Evolutionary conservation across 108 stramenopile genomes (phyloP).

Genomic region (Bacterosira constricta): DNA sequence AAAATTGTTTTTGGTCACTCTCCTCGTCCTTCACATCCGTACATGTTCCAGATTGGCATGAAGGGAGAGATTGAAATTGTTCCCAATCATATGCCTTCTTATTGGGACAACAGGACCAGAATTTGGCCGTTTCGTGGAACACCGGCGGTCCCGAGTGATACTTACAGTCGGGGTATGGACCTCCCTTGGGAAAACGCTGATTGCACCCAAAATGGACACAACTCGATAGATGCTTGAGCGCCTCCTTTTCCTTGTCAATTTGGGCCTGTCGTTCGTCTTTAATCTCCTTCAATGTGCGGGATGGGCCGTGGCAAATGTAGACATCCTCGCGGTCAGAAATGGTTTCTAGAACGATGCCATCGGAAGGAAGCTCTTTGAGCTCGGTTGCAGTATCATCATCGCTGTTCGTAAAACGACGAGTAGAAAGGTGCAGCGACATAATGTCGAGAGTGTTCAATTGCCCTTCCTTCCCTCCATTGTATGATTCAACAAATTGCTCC

Average conservation of each 20-base stretch:
- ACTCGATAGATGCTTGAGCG: constrained; percentile 53
- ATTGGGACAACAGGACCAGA: constrained; percentile 94
- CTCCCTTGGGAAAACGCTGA: constrained; percentile 75
- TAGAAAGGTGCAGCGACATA: constrained; percentile 59
- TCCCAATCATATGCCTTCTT: constrained; percentile 91
- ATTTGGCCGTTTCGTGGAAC: constrained; percentile 98
- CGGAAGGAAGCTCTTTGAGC: constrained; percentile 59
- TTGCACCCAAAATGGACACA: constrained; percentile 92
- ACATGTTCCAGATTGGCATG: constrained; percentile 77
- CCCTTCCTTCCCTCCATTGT: constrained; percentile 69
- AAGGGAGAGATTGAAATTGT: constrained; percentile 79
- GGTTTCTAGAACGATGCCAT: constrained; percentile 71
- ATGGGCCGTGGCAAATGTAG: constrained; percentile 73
- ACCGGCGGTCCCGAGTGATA: constrained; percentile 93
- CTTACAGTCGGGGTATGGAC: constrained; percentile 77
- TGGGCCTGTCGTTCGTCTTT: constrained; percentile 43
- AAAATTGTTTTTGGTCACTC: constrained; percentile 61
- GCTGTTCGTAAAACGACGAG: constrained; percentile 33
- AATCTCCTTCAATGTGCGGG: constrained; percentile 56
- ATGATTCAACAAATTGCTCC: constrained; percentile 82
- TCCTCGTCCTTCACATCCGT: constrained; percentile 70
- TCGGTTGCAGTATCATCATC: background rate
- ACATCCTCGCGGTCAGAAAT: constrained; percentile 81
- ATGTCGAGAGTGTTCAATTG: constrained; percentile 56
- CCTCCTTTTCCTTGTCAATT: constrained; percentile 49